Conservation (phyloP, 345 rosid genomes). For the Cardamine chenopodiifolia region DNA sequence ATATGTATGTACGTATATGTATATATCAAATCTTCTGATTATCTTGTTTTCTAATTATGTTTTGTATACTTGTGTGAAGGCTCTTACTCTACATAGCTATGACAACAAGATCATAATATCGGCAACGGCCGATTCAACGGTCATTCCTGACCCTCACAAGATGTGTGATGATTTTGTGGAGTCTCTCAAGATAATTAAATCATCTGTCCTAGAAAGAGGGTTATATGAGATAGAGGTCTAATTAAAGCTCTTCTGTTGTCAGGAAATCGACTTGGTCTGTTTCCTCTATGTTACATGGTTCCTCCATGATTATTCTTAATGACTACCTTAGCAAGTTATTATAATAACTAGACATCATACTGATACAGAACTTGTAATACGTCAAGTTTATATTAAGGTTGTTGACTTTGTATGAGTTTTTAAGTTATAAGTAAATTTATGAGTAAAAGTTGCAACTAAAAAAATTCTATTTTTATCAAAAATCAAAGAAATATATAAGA, state of each 20-base stretch:
- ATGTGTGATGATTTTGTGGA: conserved; percentile 65
- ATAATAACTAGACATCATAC: neutral
- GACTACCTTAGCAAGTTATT: neutral
- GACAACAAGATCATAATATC: conserved; percentile 59
- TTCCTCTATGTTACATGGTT: neutral
- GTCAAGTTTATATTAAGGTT: neutral
- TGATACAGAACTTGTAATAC: neutral
- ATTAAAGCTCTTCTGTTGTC: conserved; percentile 7
- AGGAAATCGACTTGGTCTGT: neutral
- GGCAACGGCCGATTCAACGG: conserved; percentile 65
- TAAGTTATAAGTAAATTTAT: neutral
- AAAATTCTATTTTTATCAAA: too few relatives aligned
- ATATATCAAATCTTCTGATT: neutral
- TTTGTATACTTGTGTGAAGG: conserved; percentile 47
- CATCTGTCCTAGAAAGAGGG: conserved; percentile 43
- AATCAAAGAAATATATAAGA: too few relatives aligned
- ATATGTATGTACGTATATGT: neutral
- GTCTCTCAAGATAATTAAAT: conserved; percentile 56
- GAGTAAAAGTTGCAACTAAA: too few relatives aligned
- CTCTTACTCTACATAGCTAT: conserved; percentile 80
- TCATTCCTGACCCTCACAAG: conserved; percentile 67
- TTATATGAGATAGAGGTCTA: conserved; percentile 35
- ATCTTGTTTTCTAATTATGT: neutral
- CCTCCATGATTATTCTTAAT: neutral
- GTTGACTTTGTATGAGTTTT: neutral